Base-by-base conservation (phyloP, 2,329 filamentous ascomycete species). In the Paraphaeosphaeria sporulosa region DNA sequence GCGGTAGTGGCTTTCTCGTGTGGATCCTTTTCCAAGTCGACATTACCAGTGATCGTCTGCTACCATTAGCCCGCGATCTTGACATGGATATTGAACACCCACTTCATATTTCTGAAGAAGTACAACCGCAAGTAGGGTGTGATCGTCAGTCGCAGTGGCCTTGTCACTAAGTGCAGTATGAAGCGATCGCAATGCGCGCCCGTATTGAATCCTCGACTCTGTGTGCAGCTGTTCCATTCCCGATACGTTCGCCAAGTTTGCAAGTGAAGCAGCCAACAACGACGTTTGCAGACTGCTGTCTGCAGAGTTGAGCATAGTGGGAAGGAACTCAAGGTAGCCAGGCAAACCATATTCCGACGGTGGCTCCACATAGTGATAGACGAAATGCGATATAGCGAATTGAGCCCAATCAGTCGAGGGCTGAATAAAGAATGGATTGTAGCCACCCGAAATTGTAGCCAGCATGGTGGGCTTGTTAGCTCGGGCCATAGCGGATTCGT, bases 61-160 rank as follows among this genome's bases (percentile, higher is more conserved):
- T 34, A 10, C n/a, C 3, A 13, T 55, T 3, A 55, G 53, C 32
- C n/a, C n/a, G 10, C 23, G 5, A 12, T 4, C 8, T 25, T 25
- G n/a, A 21, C 6, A 13, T 25, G 5, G 30, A 9, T n/a, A 7
- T 34, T 3, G 25, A 34, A 9, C 27, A 55, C 52, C 34, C 10
- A 55, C 53, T 47, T 55, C 53, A 25, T 48, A 47, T 38, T 47
- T 55, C 17, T 55, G 53, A 1, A 55, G 42, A 38, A 55, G 30
- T 3, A 55, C 12, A 38, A 55, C 21, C 19, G 53, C 32, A n/a
- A 47, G 13, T n/a, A 55, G 23, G 7, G 53, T 55, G 25, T 47
- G 30, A 19, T 55, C 53, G 7, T 42, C 19, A 8, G 53, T 38
- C 9, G 53, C 42, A n/a, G 30, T 55, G 8, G 42, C 6, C 19